These are phyloP conservation scores for Eucalyptus grandis DNA, from an alignment of 345 rosid genomes.

Conservation along the genomic window DNA sequence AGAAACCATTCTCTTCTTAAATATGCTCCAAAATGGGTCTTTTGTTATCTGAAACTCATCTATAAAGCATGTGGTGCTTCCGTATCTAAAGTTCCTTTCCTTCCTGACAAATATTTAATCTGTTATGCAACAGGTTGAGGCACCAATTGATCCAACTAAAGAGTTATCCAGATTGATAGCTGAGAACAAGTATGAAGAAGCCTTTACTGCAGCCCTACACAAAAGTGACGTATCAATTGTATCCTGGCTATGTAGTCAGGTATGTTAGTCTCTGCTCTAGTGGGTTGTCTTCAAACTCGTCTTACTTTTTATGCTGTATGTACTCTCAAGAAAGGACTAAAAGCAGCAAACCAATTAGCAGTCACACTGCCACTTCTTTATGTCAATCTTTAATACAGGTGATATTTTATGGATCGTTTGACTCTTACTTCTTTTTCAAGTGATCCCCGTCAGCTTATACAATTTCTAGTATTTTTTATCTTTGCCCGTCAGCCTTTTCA, in stretches of 20 bases:
- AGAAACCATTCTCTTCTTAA: not conserved
- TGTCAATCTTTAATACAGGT: not conserved
- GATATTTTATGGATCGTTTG: not conserved
- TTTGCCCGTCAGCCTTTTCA: not conserved
- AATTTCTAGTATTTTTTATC: not conserved
- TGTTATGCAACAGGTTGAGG: slow-evolving; percentile 21
- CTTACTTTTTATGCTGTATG: not conserved
- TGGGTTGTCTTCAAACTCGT: not conserved
- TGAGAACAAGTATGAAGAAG: slow-evolving; percentile 54
- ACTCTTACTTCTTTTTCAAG: not conserved
- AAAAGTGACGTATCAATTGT: slow-evolving; percentile 63
- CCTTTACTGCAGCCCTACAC: slow-evolving; percentile 48
- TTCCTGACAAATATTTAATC: not conserved
- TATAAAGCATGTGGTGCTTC: not conserved
- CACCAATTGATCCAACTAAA: slow-evolving; percentile 53
- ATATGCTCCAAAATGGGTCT: not conserved
- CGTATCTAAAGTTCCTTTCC: not conserved
- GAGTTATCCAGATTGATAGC: slow-evolving; percentile 42
- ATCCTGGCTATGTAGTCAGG: slow-evolving; percentile 75
- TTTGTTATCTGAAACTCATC: not conserved
- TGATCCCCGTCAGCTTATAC: not conserved
- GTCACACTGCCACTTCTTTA: not conserved
- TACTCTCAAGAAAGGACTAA: not conserved
- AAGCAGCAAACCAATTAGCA: not conserved
- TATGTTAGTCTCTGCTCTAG: not conserved